Evolutionary conservation across 2,329 filamentous ascomycete species (phyloP).

Genomic region (Fusarium siculi): DNA sequence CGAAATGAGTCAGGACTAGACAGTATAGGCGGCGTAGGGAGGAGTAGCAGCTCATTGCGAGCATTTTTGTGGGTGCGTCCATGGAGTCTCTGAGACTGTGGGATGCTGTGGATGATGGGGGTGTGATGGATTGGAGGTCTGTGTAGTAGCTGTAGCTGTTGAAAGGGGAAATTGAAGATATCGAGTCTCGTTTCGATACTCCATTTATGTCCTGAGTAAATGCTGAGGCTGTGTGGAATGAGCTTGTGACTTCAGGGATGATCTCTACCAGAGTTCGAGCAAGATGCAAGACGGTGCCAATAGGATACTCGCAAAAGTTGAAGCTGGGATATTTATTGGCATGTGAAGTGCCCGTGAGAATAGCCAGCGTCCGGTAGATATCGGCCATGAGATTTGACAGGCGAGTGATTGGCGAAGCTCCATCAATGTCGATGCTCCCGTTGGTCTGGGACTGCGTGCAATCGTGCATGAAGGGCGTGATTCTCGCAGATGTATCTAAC

Average conservation of each 20-base stretch:
- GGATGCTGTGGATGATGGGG: background rate
- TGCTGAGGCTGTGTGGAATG: background rate
- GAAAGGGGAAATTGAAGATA: background rate
- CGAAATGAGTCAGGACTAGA: background rate
- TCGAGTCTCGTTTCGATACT: background rate
- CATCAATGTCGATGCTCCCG: background rate
- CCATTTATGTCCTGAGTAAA: background rate
- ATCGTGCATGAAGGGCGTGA: background rate
- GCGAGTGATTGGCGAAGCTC: background rate
- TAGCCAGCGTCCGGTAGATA: background rate
- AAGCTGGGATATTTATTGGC: background rate
- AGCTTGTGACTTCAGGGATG: background rate
- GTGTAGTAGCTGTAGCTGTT: background rate
- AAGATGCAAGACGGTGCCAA: background rate
- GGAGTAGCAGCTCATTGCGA: background rate
- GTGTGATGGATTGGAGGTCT: background rate
- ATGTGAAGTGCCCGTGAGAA: background rate
- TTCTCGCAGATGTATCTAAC: fast-evolving
- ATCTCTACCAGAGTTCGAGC: background rate
- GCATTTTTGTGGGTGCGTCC: background rate
- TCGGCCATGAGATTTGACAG: background rate
- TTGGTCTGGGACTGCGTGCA: background rate
- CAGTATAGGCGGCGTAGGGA: background rate
- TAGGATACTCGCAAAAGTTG: background rate
- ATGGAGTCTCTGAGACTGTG: background rate